Base-by-base conservation (phyloP, 2,329 filamentous ascomycete species). In the Pseudogymnoascus pannorum region DNA sequence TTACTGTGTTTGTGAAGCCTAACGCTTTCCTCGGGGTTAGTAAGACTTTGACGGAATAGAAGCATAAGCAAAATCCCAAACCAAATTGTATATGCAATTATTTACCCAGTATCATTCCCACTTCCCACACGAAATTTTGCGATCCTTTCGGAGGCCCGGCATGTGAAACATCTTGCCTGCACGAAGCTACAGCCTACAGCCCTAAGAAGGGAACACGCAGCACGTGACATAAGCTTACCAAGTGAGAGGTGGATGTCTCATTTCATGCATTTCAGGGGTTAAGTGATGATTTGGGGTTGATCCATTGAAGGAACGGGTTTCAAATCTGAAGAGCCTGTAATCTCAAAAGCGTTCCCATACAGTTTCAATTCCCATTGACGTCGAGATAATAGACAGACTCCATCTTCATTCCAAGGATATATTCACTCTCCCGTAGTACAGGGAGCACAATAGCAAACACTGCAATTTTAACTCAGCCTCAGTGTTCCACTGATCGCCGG, bases 201-300 rank as follows among this genome's bases (percentile, higher is more conserved):
- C 22, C 16, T 24, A 51, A 29, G 12, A 16, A 11, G 22, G 24
- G 2, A 54, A 54, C 16, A 5, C 5, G 5, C 3, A 18, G 2
- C 48, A 54, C 48, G 26, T 54, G 48, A 54, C 48, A 54, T 54
- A 54, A 54, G 48, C 48, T 54, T 31, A 54, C 48, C 24, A 54
- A 16, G 14, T 31, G 26, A 54, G 44, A 31, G 44, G 44, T 54
- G 44, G 48, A 54, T 31, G 48, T 54, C 48, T 54, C 48, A 33
- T 54, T 54, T 20, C 48, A 54, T 54, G 48, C 24, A 54, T 18
- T 54, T 54, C 26, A 54, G 48, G 48, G 48, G 48, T 33, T 54
- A n/a, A 54, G 29, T 51, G 24, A 29, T 54, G 44, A 31, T 24
- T 54, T 18, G 24, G 44, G 44, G 29, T n/a, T 18, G 24, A 54